Evolutionary conservation across 352 stramenopile genomes (phyloP), one percentile per base, ranked within the genome.

Genomic region (Pythium brassicae): DNA sequence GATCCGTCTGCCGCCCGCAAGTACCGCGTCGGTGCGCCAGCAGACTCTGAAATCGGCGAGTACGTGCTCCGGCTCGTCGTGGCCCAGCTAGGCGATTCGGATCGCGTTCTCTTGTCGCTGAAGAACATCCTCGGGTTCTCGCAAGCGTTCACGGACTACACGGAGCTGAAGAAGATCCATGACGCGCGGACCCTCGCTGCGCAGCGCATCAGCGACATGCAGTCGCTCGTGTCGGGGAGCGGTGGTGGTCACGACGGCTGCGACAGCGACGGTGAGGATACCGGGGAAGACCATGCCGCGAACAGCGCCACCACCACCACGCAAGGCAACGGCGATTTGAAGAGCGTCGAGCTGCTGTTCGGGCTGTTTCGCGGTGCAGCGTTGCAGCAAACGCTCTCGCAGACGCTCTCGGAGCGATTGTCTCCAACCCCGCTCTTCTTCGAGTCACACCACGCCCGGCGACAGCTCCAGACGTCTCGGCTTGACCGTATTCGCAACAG

Each of bases 121-220:
- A 74, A 75, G 59, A 74, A 29, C 9, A 53, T 76, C 23, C 35
- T 71, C 15, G 57, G 61, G 15, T 70, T 76, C 19, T 55, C 65
- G 8, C 67, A 75, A 26, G 64, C 61, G 14, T 75, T 73, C 42
- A 71, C 58, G n/a, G 60, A 68, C 20, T 82, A 76, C 46, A 58
- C 57, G 14, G 71, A 76, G 35, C 26, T 77, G 20, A 74, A 71
- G 50, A 77, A 72, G 20, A 23, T 59, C 23, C 22, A 66, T 43
- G 57, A 65, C n/a, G 60, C 53, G 23, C 64, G 59, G 4, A n/a
- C 55, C 17, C 34, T 52, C 49, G 53, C 56, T 10, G 43, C 32
- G 3, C 25, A 40, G 22, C 57, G 61, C 43, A 47, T 71, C 8
- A 39, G 61, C 47, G 11, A 27, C 15, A 12, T 37, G 35, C 53